Percentiles rank a stretch among this genome's conserved stretches.
phyloP scores from a whole-genome alignment of 768 basidiomycete species.

The Porphyrellus cyaneotinctus region DNA sequence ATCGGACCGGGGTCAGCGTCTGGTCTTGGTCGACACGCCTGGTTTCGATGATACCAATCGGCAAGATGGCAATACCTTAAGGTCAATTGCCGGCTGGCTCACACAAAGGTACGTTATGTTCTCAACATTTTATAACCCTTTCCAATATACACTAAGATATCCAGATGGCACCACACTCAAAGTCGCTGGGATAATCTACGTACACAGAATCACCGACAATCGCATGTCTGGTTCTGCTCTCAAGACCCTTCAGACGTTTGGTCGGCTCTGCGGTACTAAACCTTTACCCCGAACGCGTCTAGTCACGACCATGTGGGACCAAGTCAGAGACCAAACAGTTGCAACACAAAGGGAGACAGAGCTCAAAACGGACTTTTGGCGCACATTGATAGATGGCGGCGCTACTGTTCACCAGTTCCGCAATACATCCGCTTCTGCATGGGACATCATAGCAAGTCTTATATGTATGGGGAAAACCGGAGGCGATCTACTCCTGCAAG shows the following conservation, averaged over 20 bases:
- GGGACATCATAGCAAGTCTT: neutral
- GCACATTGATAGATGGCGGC: neutral
- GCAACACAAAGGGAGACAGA: slow-evolving; percentile 19
- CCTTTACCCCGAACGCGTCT: slow-evolving; percentile 30
- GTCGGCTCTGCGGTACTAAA: slow-evolving; percentile 32
- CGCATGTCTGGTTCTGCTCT: slow-evolving; percentile 30
- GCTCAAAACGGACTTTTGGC: slow-evolving; percentile 29
- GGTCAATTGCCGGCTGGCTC: slow-evolving; percentile 16
- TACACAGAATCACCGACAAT: slow-evolving; percentile 34
- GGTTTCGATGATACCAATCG: slow-evolving; percentile 22
- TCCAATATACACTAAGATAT: slow-evolving; percentile 5
- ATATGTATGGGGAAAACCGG: neutral
- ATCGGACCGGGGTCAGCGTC: neutral
- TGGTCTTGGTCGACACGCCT: slow-evolving; percentile 22
- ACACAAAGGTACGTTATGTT: slow-evolving; percentile 11
- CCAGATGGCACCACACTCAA: slow-evolving; percentile 1
- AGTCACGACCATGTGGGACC: slow-evolving; percentile 39
- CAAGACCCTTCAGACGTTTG: slow-evolving; percentile 33
- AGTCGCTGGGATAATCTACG: slow-evolving; percentile 32
- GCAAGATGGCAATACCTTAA: slow-evolving; percentile 9
- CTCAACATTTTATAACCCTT: neutral
- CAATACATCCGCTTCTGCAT: neutral
- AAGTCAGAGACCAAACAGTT: slow-evolving; percentile 10
- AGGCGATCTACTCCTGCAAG: slow-evolving; percentile 14
- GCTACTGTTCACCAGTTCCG: neutral